Conservation (phyloP, 1,284 basidiomycete species). For the Hymenochaete sp. region DNA sequence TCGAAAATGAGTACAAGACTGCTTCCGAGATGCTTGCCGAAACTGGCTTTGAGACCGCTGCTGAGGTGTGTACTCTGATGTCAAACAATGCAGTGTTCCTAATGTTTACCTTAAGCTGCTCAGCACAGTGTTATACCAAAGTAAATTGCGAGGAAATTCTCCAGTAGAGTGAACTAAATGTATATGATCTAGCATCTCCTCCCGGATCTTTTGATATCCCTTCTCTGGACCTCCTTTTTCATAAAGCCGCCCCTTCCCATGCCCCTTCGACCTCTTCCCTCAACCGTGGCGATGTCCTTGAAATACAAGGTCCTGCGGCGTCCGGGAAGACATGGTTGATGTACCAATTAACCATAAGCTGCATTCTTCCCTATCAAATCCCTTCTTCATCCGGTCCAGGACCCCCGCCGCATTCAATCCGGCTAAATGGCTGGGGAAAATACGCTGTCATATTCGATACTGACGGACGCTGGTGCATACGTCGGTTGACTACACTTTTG, state of each 20-base stretch:
- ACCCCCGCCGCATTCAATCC: no score
- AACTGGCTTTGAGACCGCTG: conserved; percentile 11
- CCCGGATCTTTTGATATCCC: conserved; percentile 27
- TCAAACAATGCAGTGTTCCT: background rate
- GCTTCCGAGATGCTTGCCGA: conserved; percentile 14
- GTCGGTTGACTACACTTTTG: conserved; percentile 46
- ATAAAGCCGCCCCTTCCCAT: conserved; percentile 18
- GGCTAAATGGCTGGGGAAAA: conserved; percentile 57
- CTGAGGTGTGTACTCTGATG: conserved; percentile 1
- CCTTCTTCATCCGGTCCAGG: background rate
- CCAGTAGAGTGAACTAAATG: conserved; percentile 2
- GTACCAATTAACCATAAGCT: conserved; percentile 53
- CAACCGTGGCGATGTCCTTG: conserved; percentile 52
- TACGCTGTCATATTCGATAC: conserved; percentile 61
- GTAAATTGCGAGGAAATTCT: conserved; percentile 20
- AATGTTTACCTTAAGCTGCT: conserved; percentile 28
- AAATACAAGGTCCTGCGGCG: conserved; percentile 64
- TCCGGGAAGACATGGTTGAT: conserved; percentile 71
- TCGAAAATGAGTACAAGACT: no score
- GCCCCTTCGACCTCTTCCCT: conserved; percentile 28
- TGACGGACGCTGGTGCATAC: conserved; percentile 52
- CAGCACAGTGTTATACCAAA: conserved; percentile 26
- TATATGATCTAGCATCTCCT: conserved; percentile 20
- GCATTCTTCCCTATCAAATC: conserved; percentile 41
- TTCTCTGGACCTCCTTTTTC: conserved; percentile 28